Evolutionary conservation across 441 rosid species (phyloP), one percentile per base, ranked within the genome.

Genomic region (Geranium incanum): DNA sequence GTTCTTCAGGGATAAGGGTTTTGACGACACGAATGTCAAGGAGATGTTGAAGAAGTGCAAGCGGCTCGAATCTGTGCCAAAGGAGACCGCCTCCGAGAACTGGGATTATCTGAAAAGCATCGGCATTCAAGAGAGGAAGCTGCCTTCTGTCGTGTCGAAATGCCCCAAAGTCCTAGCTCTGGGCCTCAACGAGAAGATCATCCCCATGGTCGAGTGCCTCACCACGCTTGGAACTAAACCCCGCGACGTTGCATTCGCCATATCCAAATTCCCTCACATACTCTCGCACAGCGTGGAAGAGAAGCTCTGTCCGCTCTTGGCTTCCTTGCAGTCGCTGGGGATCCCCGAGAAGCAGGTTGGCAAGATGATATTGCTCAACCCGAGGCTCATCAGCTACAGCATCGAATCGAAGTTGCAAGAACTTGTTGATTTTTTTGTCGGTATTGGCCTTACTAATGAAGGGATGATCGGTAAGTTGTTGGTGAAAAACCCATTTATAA

Each of bases 301-400:
- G 86, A 94, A 92, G 82, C 97, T 94, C 19, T 94, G 97, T 67
- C 99, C 99, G 0, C 96, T 94, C 55, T 83, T 94, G 82, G 99
- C 97, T 23, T 94, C 92, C 87, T 88, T 92, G 72, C 95, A 94
- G 78, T 85, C 97, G 0, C 71, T 88, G 36, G 99, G 97, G 33
- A 86, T 94, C 67, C 85, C 99, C 19, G 95, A 92, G 77, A 87
- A 84, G 75, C 97, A 92, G 50, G 84, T 90, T 41, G 99, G 97
- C 48, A 94, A 86, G 74, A 82, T 94, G 41, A 72, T 92, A 67
- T 77, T 94, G 84, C 85, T 86, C 43, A 94, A 92, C 80, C 99
- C 99, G 0, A 86, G 99, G 85, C 94, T 94, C 1, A 74, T 94
- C 79, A 94, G 99, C 84, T 94, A 94, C 81, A 84, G 97, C 79